phyloP scores from a whole-genome alignment of 2,329 filamentous ascomycete genomes.

The Metarhizium guizhouense region DNA sequence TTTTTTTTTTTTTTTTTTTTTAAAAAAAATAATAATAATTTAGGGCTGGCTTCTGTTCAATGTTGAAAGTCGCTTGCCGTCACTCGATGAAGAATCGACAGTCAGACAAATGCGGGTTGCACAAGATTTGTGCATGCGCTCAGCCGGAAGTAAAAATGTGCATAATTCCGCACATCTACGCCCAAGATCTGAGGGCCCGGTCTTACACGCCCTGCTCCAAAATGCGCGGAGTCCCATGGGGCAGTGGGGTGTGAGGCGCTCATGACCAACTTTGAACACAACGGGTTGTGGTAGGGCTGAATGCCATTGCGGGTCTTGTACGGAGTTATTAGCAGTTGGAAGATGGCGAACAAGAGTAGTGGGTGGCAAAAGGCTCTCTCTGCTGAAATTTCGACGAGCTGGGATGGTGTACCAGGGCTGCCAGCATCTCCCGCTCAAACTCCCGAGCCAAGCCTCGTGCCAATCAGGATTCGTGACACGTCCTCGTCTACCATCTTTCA shows the following conservation, averaged over 20 bases:
- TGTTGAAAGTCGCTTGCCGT: no score
- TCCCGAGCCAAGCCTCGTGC: not conserved
- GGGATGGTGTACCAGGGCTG: no score
- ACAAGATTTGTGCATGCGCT: not conserved
- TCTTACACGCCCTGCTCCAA: not conserved
- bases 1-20: no score
- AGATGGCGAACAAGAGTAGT: no score
- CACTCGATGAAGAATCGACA: no score
- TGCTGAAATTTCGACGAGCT: no score
- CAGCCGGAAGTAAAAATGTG: not conserved
- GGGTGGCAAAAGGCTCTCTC: no score
- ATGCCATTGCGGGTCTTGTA: not conserved
- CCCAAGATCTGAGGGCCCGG: not conserved
- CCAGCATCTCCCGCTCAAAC: no score
- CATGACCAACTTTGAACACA: no score
- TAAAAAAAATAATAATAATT: no score
- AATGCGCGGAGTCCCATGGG: not conserved
- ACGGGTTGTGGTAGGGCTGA: not conserved
- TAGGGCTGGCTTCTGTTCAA: no score
- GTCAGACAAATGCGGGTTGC: not conserved
- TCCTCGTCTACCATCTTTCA: not conserved
- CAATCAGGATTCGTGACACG: not conserved
- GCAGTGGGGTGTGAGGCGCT: not conserved
- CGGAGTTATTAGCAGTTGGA: no score
- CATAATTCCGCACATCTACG: not conserved